phyloP scores from a whole-genome alignment of 148 eudicot genomes.

The Fagopyrum esculentum region DNA sequence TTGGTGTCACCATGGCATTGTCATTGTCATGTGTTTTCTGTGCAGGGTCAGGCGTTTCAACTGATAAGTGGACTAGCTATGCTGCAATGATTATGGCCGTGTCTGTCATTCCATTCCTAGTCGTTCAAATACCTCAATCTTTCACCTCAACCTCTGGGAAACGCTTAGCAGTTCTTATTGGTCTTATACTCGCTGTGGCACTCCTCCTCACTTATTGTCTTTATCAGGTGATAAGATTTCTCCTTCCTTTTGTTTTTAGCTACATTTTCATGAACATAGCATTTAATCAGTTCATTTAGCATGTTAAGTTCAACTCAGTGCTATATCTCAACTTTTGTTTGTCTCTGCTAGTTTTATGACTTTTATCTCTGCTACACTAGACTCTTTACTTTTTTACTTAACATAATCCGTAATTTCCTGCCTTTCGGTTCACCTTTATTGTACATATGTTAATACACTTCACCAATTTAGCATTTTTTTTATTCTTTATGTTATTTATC shows the following conservation, averaged over 20 bases:
- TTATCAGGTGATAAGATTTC: slow-evolving; percentile 32
- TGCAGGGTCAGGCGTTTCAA: slow-evolving; percentile 51
- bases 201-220: slow-evolving; percentile 62
- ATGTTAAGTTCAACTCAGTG: not conserved
- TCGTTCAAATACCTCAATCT: slow-evolving; percentile 74
- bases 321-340: too few species aligned
- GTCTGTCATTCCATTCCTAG: slow-evolving; percentile 65
- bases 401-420: too few species aligned
- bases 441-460: too few species aligned
- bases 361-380: too few species aligned
- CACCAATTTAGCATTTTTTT: too few species aligned
- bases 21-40: not conserved
- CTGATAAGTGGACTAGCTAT: slow-evolving; percentile 85
- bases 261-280: not conserved
- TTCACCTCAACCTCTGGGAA: slow-evolving; percentile 49
- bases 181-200: slow-evolving; percentile 41
- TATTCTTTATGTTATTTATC: too few species aligned
- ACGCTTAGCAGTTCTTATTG: slow-evolving; percentile 38
- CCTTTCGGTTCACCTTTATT: too few species aligned
- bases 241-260: slow-evolving; percentile 26
- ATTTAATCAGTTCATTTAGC: not conserved
- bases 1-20: too few species aligned
- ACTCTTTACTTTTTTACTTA: too few species aligned
- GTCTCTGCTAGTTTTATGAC: too few species aligned
- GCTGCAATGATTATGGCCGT: slow-evolving; percentile 77